These are phyloP conservation scores for Candida methanosorbosa DNA, from an alignment of 805 yeast genomes.

Conservation along the genomic window DNA sequence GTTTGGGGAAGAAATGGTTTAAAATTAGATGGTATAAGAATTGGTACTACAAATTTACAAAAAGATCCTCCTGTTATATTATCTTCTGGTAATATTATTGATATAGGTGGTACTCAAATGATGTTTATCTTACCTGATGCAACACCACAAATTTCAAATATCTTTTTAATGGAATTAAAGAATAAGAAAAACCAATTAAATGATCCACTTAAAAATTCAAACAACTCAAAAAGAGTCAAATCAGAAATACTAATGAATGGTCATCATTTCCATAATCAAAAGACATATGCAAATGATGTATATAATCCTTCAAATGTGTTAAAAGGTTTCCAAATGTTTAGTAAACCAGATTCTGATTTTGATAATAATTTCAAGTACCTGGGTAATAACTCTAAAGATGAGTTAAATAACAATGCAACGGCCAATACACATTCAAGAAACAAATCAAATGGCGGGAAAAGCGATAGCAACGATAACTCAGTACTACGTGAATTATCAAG, in stretches of 20 bases:
- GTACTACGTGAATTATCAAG: too few relatives aligned
- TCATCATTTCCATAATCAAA: slow-evolving; percentile 2
- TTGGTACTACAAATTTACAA: slow-evolving; percentile 28
- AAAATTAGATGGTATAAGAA: slow-evolving; percentile 66
- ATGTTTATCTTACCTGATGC: slow-evolving; percentile 96
- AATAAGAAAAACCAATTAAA: slow-evolving; percentile 11
- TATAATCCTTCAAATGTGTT: slow-evolving; percentile 16
- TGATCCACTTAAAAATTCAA: neutral
- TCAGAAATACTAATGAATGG: slow-evolving; percentile 1
- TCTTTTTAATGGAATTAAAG: slow-evolving; percentile 30
- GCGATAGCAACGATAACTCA: too few relatives aligned
- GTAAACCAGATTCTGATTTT: slow-evolving; percentile 21
- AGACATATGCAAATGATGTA: slow-evolving; percentile 9
- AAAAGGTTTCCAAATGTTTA: slow-evolving; percentile 49
- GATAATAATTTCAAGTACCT: neutral
- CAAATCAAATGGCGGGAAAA: too few relatives aligned
- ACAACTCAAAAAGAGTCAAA: neutral
- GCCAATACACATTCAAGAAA: too few relatives aligned
- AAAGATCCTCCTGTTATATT: slow-evolving; percentile 40
- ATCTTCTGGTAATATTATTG: slow-evolving; percentile 83
- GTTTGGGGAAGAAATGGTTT: slow-evolving; percentile 91
- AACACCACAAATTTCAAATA: slow-evolving; percentile 55
- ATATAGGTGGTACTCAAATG: slow-evolving; percentile 97
- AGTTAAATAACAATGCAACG: too few relatives aligned
- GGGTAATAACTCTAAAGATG: neutral